These are phyloP conservation scores for Cryphonectria parasitica DNA, from an alignment of 2,329 filamentous ascomycete species.

Conservation along the genomic window DNA sequence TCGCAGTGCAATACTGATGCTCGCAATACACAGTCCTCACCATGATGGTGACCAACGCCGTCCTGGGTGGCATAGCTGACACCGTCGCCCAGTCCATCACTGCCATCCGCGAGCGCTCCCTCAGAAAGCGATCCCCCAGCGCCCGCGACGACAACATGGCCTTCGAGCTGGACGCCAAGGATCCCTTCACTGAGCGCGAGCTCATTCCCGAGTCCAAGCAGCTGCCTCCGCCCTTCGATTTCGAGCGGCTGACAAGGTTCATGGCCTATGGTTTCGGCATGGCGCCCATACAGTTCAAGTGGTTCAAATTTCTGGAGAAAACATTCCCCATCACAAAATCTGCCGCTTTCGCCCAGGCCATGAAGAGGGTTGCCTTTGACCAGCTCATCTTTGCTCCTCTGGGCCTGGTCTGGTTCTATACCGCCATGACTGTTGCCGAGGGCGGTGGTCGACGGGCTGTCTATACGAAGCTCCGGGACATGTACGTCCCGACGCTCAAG, in stretches of 20 bases:
- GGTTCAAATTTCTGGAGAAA: conserved; percentile 84
- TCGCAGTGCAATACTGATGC: conserved; percentile 9
- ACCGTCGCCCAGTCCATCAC: conserved; percentile 95
- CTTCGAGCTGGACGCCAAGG: conserved; percentile 85
- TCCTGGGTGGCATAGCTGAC: conserved; percentile 93
- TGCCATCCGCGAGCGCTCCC: conserved; percentile 70
- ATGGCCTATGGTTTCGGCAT: conserved; percentile 98
- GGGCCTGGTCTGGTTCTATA: conserved; percentile 88
- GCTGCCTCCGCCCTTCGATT: conserved; percentile 86
- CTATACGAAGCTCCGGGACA: conserved; percentile 83
- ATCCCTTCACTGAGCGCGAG: conserved; percentile 67
- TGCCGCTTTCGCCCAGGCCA: conserved; percentile 72
- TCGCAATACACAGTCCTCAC: conserved; percentile 71
- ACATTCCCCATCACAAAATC: conserved; percentile 85
- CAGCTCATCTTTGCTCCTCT: conserved; percentile 92
- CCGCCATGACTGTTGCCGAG: conserved; percentile 94
- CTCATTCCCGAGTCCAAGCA: conserved; percentile 66
- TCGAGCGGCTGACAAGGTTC: conserved; percentile 90
- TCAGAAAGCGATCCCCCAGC: conserved; percentile 55
- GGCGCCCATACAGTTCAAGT: conserved; percentile 93
- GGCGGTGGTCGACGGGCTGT: conserved; percentile 84
- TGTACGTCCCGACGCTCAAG: conserved; percentile 92
- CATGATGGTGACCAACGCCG: conserved; percentile 98
- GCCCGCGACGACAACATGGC: conserved; percentile 73
- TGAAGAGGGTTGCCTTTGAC: conserved; percentile 91